Base-by-base conservation (phyloP, 1,284 basidiomycete genomes). In the Ceratobasidium sp. region DNA sequence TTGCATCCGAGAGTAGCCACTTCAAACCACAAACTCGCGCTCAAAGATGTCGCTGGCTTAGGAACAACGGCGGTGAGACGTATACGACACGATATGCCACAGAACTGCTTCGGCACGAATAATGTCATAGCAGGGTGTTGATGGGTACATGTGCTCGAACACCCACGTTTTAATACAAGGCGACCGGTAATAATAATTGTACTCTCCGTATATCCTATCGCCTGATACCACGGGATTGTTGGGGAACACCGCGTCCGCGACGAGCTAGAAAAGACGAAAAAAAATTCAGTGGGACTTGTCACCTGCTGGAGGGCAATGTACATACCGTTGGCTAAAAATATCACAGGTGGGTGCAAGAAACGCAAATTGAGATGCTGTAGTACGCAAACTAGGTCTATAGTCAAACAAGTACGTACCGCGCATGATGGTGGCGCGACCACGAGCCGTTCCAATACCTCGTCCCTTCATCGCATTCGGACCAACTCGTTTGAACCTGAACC, bases 391-490 rank as follows among this genome's bases (percentile, higher is more conserved):
- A 34, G 37, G 39, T 48, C 75, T 76, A 68, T 29, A 46, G 59
- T 77, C 72, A 46, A 78, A 54, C 74, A 85, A 88, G 79, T 78
- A 92, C 92, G 56, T 64, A 81, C 80, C 95, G 83, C 95, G 86
- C 92, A 96, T 94, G 79, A 97, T 96, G n/a, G 95, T 97, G 43
- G 95, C 95, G 82, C 95, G 90, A 82, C 95, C 95, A 88, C 95
- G 92, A 74, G 95, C 95, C 80, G 96, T 98, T 81, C 98, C 98
- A 81, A 99, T 99, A 90, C 98, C 98, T 78, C 97, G 88, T 80
- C 98, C 98, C 80, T 94, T 93, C 96, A 99, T 98, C 49, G 96
- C 96, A 81, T 98, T 98, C 19, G 96, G 95, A 61, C 97, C 96
- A 65, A 98, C 94, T 78, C 97, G 92, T 85, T 99, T 99, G 86